A percentile compares a stretch with the other conserved stretches of the same genome.
Conservation (phyloP, 2,329 filamentous ascomycete genomes). For the Fusarium keratoplasticum region DNA sequence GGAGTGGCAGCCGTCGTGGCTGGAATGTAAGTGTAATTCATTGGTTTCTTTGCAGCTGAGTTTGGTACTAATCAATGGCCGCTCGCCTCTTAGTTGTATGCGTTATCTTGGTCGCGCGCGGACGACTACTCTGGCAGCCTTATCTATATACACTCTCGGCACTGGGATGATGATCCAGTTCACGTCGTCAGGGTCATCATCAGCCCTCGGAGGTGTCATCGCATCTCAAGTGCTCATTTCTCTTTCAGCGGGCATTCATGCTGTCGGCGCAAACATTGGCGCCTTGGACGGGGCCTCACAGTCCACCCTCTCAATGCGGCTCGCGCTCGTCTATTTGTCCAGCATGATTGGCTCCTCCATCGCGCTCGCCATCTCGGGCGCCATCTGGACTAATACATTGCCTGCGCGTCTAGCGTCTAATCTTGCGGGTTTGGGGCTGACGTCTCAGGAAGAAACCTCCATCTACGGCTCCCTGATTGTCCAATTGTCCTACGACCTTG, state of each 20-base stretch:
- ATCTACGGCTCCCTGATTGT: not conserved
- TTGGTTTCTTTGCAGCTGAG: not conserved
- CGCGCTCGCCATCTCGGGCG: not conserved
- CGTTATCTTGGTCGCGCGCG: not conserved
- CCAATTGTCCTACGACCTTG: not conserved
- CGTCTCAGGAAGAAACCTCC: not conserved
- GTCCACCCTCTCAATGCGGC: not conserved
- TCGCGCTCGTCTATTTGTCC: not conserved
- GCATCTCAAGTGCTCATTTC: not conserved
- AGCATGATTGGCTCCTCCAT: not conserved
- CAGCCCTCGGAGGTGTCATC: not conserved
- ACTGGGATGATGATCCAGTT: not conserved
- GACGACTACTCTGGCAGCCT: not conserved
- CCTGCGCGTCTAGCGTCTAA: not conserved
- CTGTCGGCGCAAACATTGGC: not conserved
- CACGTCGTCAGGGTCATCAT: not conserved
- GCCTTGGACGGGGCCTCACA: not conserved
- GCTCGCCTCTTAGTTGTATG: not conserved
- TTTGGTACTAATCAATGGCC: not conserved
- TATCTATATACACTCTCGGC: not conserved
- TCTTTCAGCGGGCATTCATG: not conserved
- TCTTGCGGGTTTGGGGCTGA: not conserved
- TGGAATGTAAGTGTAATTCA: not conserved
- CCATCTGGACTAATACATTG: not conserved
- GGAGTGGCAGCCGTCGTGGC: not conserved